phyloP scores from a whole-genome alignment of 2,329 filamentous ascomycete species.

The Neospermospora avenae region DNA sequence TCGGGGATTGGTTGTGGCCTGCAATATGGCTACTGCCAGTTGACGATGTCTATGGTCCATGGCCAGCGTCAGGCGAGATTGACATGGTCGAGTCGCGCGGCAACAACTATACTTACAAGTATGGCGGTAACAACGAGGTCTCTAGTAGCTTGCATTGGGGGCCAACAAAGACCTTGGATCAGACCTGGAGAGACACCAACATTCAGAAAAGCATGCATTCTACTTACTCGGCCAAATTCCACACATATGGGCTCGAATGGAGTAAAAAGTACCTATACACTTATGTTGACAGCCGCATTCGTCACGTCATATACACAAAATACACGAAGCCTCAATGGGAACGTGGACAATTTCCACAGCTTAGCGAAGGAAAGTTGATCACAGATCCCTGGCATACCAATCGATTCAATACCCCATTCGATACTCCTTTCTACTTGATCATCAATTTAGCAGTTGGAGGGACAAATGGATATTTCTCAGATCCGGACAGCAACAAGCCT shows the following conservation, averaged over 20 bases:
- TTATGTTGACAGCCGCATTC: slow-evolving; percentile 11
- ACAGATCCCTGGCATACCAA: slow-evolving; percentile 16
- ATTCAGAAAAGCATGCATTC: slow-evolving; percentile 7
- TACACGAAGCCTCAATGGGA: slow-evolving; percentile 9
- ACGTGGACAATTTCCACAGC: slow-evolving; percentile 10
- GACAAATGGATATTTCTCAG: slow-evolving; percentile 33
- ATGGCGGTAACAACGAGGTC: slow-evolving; percentile 9
- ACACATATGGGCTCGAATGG: slow-evolving; percentile 14
- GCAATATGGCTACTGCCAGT: slow-evolving; percentile 16
- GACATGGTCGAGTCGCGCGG: slow-evolving; percentile 16
- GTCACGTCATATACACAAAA: slow-evolving; percentile 12
- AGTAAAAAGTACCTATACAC: slow-evolving; percentile 17
- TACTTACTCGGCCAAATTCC: slow-evolving; percentile 10
- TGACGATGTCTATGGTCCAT: slow-evolving; percentile 10
- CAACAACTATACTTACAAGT: slow-evolving; percentile 13
- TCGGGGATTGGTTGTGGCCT: slow-evolving; percentile 19
- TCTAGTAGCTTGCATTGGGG: slow-evolving; percentile 14
- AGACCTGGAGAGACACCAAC: slow-evolving; percentile 4
- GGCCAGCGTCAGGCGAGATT: slow-evolving; percentile 14
- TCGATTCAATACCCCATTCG: slow-evolving; percentile 13
- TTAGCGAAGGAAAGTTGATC: slow-evolving; percentile 6
- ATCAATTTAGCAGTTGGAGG: slow-evolving; percentile 20
- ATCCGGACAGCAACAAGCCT: slow-evolving; percentile 67
- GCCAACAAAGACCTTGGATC: slow-evolving; percentile 6
- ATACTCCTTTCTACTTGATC: slow-evolving; percentile 18